Evolutionary conservation across 2,329 filamentous ascomycete genomes (phyloP), one percentile per base, ranked within the genome.

Genomic region (Didymella arachidicola): DNA sequence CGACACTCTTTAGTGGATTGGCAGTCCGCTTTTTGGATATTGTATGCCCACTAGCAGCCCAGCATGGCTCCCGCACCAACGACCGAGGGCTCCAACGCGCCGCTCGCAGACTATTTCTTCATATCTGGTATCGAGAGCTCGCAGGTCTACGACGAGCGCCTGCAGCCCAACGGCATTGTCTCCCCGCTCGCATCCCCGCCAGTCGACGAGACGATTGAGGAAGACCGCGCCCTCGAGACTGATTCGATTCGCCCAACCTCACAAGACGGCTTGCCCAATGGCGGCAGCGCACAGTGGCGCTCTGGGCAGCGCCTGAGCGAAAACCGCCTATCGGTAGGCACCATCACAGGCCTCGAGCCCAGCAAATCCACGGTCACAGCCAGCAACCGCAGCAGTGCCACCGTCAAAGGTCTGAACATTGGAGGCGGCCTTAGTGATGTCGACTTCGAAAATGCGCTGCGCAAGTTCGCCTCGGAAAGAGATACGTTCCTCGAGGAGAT

Each of bases 381-480:
- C 56, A 89, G 87, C 78, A 88, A 87, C 66, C 80, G 87, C 57
- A 89, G 87, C 75, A 89, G 86, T 73, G 77, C 85, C 50, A 89
- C 87, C 18, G 87, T 89, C 70, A 85, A 83, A 66, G 80, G 76
- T 48, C 54, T 79, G 22, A 77, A 77, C 55, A 48, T 75, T 55
- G 79, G 77, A 53, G 77, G 72, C 4, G 78, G 75, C 14, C 77
- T 87, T 29, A 86, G 79, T 57, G 92, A 96, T 72, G 92, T 91
- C 71, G 95, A 98, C 77, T 99, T 99, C 71, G 95, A 98, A 74
- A 89, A 91, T 72, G 94, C 95, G 26, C 83, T 99, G 66, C 81
- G 93, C 71, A 98, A 97, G 79, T 99, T 99, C 76, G 93, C 95
- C 44, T 90, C 89, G n/a, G 94, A 98, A 80, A 85, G 95, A 64